These are phyloP conservation scores for Xylaria venustula DNA, from an alignment of 495 filamentous ascomycete species.

Conservation along the genomic window DNA sequence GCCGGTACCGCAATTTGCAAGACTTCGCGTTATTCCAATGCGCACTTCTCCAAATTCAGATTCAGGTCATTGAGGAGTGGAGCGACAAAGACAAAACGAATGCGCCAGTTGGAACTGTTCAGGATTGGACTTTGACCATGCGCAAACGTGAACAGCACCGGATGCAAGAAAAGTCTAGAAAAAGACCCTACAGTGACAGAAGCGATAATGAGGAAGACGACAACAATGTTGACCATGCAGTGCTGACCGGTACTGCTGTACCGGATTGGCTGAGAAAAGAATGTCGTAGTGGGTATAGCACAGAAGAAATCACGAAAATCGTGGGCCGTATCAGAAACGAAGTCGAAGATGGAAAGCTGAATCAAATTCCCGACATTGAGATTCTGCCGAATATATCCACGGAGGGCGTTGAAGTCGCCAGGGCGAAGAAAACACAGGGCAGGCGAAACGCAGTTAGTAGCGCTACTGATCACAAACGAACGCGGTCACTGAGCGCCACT, in stretches of 20 bases:
- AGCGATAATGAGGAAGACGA: constrained; percentile 31
- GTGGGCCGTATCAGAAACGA: constrained; percentile 33
- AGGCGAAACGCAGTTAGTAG: background rate
- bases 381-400: constrained; percentile 57
- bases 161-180: constrained; percentile 30
- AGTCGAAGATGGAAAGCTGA: constrained; percentile 24
- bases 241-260: constrained; percentile 35
- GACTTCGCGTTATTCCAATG: constrained; percentile 61
- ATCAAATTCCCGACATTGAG: constrained; percentile 63
- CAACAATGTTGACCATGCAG: constrained; percentile 16
- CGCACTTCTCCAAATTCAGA: constrained; percentile 56
- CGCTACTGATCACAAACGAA: background rate
- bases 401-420: constrained; percentile 16
- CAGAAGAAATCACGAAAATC: constrained; percentile 36
- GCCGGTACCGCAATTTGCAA: constrained; percentile 61
- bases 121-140: constrained; percentile 46
- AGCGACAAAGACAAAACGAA: constrained; percentile 37
- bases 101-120: constrained; percentile 42
- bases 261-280: constrained; percentile 41
- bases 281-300: constrained; percentile 35
- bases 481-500: background rate
- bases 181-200: constrained; percentile 21
- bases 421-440: constrained; percentile 15
- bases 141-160: constrained; percentile 56
- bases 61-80: constrained; percentile 61